Base-by-base conservation (phyloP, 129 eudicot species). In the Oenanthe sinensis region DNA sequence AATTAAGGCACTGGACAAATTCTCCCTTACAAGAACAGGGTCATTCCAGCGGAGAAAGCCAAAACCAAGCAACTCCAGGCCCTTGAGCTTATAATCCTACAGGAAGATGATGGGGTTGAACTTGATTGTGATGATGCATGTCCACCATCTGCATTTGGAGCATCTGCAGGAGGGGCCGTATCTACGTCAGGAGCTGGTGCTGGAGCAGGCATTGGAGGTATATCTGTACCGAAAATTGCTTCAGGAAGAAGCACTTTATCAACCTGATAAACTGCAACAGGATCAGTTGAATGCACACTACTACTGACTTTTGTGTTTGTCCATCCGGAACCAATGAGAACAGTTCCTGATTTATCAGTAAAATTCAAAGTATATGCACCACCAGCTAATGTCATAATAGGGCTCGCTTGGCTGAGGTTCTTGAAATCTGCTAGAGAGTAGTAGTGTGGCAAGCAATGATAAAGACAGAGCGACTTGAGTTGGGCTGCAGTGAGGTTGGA, bases 171-270 rank as follows among this genome's bases (percentile, higher is more conserved):
- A 9, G 96, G 92, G 30, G 91, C 87, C 47, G 81, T 76, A 8
- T 60, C 68, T 60, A 60, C 68, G 3, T 88, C 93, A 1, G 95
- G 92, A 3, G 86, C 84, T 86, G 96, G 96, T 2, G 96, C 90
- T 2, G 98, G 98, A 24, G 96, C 92, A 9, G 98, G 90, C 20
- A 76, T 85, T 12, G 93, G 96, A 3, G 98, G 98, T 15, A 94
- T 89, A 76, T 94, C 97, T 17, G 93, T 91, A 55, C 98, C 98
- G 50, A 89, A 94, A 44, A 94, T 94, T 0, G 97, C 98, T 80
- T 88, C 96, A 0, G 98, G 97, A 2, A 94, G 87, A 78, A 91
- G 89, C 76, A 94, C 98, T 79, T 46, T 87, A 33, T 91, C 84
- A 44, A 90, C 89, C 86, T 91, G 91, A 71, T 91, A 94, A 48